Percentiles rank a stretch among this genome's conserved stretches.
Evolutionary conservation across 2,329 filamentous ascomycete genomes (phyloP).

Genomic region (Colletotrichum cordylinicola): DNA sequence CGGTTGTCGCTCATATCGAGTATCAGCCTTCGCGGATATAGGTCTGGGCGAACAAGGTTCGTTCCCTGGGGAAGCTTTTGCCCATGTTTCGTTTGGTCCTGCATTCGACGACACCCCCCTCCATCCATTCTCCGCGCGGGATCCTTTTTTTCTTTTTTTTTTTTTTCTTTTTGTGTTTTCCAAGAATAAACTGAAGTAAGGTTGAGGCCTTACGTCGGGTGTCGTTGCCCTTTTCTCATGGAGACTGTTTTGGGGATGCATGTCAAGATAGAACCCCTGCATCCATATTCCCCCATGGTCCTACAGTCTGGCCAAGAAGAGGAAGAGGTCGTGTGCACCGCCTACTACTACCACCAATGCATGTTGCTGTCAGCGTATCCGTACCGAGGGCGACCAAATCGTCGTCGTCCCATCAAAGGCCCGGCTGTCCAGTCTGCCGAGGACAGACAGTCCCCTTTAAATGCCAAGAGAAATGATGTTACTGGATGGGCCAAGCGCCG

Average conservation of each 20-base stretch:
- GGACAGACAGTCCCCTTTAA: background rate
- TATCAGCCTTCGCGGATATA: background rate
- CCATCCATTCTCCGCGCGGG: background rate
- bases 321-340: background rate
- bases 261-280: background rate
- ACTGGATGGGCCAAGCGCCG: conserved; percentile 10
- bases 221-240: background rate
- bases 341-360: too few species aligned
- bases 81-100: conserved; percentile 19
- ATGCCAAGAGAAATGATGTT: conserved; percentile 7
- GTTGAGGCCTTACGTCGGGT: background rate
- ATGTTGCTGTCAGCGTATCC: background rate
- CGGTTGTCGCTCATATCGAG: background rate
- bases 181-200: background rate
- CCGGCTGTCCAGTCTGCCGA: conserved; percentile 10
- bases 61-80: conserved; percentile 11
- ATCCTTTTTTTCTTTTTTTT: background rate
- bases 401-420: background rate
- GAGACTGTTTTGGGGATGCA: background rate
- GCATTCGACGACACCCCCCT: background rate
- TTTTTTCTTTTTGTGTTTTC: background rate
- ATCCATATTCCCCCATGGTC: background rate
- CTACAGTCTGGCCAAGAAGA: background rate
- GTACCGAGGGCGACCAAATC: background rate
- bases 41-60: background rate